Conservation (phyloP, 306 rosid species). For the Senna tora region DNA sequence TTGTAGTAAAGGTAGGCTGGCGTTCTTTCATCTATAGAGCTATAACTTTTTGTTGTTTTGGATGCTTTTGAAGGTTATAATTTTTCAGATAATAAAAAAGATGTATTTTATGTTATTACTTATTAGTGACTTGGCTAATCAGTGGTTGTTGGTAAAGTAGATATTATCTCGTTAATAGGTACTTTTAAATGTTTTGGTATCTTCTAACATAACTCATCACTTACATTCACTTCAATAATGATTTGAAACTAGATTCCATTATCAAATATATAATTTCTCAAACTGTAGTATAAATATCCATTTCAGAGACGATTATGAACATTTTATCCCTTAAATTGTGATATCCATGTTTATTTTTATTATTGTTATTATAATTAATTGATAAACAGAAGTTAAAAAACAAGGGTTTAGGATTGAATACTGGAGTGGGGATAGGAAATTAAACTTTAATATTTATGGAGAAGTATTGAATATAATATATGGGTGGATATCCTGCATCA, state of each 20-base stretch:
- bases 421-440: too few relatives aligned
- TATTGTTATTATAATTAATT: too few relatives aligned
- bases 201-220: background rate
- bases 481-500: too few relatives aligned
- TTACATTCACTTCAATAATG: background rate
- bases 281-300: background rate
- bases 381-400: too few relatives aligned
- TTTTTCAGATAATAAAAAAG: conserved; percentile 7
- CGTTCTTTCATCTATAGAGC: conserved; percentile 28
- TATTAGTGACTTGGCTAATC: background rate
- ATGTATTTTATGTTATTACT: conserved; percentile 1
- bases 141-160: background rate
- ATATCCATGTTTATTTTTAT: too few relatives aligned
- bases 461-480: too few relatives aligned
- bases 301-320: background rate
- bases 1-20: conserved; percentile 42
- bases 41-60: background rate
- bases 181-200: background rate
- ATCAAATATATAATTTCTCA: background rate
- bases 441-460: too few relatives aligned
- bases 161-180: background rate
- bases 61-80: conserved; percentile 21
- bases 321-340: background rate
- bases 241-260: background rate
- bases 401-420: too few relatives aligned